Evolutionary conservation across 2,329 filamentous ascomycete genomes (phyloP).

Genomic region (Trichoderma brevicompactum): DNA sequence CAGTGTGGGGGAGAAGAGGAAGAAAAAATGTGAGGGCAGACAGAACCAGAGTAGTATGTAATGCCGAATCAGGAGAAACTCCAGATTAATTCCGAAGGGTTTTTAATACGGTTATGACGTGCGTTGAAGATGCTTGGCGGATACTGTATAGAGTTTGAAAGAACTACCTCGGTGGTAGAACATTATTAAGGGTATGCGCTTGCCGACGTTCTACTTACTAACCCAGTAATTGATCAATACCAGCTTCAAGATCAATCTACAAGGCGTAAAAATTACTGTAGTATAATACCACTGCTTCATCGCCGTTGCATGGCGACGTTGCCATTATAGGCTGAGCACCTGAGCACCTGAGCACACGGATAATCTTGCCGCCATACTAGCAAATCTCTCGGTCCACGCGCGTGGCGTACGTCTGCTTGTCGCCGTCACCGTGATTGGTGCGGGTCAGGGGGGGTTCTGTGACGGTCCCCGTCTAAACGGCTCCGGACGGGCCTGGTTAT

Average conservation of each 20-base stretch:
- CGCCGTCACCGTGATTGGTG: constrained; percentile 20
- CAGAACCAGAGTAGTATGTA: not conserved
- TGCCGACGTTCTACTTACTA: too few relatives aligned
- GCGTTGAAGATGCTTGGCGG: not conserved
- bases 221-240: too few relatives aligned
- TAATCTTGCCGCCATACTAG: not conserved
- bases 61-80: not conserved
- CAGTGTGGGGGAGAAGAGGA: constrained; percentile 5
- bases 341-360: not conserved
- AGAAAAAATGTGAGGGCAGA: not conserved
- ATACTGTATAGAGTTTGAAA: too few relatives aligned
- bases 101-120: not conserved
- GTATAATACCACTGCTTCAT: too few relatives aligned
- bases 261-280: too few relatives aligned
- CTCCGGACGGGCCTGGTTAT: constrained; percentile 7
- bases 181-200: too few relatives aligned
- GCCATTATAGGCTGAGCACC: too few relatives aligned
- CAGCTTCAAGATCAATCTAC: too few relatives aligned
- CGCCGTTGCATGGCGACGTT: not conserved
- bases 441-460: constrained; percentile 8
- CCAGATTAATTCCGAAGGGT: constrained; percentile 10
- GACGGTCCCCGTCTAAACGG: constrained; percentile 22
- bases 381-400: constrained; percentile 10
- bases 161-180: too few relatives aligned
- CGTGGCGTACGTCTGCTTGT: constrained; percentile 3